These are phyloP conservation scores for Fusarium kyushuense DNA, from an alignment of 2,329 filamentous ascomycete species.

Conservation along the genomic window DNA sequence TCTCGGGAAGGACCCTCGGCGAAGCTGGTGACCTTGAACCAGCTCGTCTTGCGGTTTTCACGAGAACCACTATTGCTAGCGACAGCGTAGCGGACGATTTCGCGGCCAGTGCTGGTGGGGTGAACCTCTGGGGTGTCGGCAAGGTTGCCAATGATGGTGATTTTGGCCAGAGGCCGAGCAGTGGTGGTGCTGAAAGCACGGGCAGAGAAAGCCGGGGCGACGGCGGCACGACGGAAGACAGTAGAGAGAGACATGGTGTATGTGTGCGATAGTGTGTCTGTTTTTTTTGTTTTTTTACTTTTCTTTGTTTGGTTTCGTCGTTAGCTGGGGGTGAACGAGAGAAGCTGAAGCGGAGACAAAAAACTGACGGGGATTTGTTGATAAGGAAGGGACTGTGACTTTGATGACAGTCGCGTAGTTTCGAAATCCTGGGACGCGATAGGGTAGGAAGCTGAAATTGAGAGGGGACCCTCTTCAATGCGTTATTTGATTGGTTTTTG, in stretches of 20 bases:
- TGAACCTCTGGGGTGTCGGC: slow-evolving; percentile 81
- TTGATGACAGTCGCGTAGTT: slow-evolving; percentile 38
- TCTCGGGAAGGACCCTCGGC: slow-evolving; percentile 77
- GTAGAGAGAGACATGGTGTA: slow-evolving; percentile 62
- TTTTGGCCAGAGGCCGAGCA: slow-evolving; percentile 75
- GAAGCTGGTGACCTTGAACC: slow-evolving; percentile 86
- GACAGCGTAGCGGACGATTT: slow-evolving; percentile 82
- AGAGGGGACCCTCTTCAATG: slow-evolving; percentile 26
- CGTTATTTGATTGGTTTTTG: slow-evolving; percentile 23
- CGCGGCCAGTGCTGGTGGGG: slow-evolving; percentile 75
- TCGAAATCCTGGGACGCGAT: slow-evolving; percentile 33
- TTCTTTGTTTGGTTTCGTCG: slow-evolving; percentile 12
- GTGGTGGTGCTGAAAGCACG: slow-evolving; percentile 84
- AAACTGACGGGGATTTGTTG: slow-evolving; percentile 12
- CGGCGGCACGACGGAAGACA: slow-evolving; percentile 64
- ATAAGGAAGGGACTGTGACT: slow-evolving; percentile 28
- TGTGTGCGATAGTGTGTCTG: background rate
- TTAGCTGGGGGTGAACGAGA: slow-evolving; percentile 5
- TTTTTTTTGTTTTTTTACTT: background rate
- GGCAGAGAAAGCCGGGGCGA: slow-evolving; percentile 60
- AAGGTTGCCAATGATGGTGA: slow-evolving; percentile 89
- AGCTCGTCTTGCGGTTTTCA: slow-evolving; percentile 83
- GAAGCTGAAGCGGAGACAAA: slow-evolving; percentile 14
- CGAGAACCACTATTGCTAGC: slow-evolving; percentile 74
- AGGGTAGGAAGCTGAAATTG: slow-evolving; percentile 35